Percentiles rank a stretch among this genome's conserved stretches.
These are phyloP conservation scores for Rhypophila decipiens DNA, from an alignment of 495 filamentous ascomycete species.

Conservation along the genomic window DNA sequence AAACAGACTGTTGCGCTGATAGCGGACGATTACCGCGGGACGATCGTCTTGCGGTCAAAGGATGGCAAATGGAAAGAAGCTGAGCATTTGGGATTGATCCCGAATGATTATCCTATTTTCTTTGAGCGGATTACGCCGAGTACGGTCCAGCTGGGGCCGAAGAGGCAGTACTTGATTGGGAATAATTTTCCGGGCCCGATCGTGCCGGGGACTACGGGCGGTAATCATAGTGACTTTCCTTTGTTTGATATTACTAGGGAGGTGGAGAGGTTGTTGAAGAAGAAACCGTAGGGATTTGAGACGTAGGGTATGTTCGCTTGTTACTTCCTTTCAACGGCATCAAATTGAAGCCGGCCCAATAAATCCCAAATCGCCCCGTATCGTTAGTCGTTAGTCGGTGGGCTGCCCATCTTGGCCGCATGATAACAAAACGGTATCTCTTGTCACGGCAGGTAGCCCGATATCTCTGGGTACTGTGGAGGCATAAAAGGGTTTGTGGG, in stretches of 20 bases:
- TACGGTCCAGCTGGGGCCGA: slow-evolving; percentile 20
- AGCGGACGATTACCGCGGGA: slow-evolving; percentile 20
- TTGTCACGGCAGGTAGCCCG: no score
- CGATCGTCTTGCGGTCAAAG: slow-evolving; percentile 26
- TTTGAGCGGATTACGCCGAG: slow-evolving; percentile 13
- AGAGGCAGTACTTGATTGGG: slow-evolving; percentile 20
- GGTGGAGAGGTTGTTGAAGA: slow-evolving; percentile 4
- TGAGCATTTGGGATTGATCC: slow-evolving; percentile 25
- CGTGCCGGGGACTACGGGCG: slow-evolving; percentile 21
- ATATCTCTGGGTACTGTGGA: no score
- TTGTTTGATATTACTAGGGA: slow-evolving; percentile 24
- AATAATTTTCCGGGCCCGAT: slow-evolving; percentile 23
- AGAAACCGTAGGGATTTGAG: not conserved
- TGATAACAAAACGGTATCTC: no score
- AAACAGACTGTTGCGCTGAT: slow-evolving; percentile 22
- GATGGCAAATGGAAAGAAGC: slow-evolving; percentile 26
- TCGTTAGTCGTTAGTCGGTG: no score
- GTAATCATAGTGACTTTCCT: slow-evolving; percentile 26
- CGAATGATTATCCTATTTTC: slow-evolving; percentile 14
- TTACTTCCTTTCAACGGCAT: no score
- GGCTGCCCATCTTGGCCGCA: no score
- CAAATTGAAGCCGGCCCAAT: no score
- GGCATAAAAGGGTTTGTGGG: no score
- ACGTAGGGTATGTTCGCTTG: no score
- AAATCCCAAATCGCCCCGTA: no score